Evolutionary conservation across 1,284 basidiomycete species (phyloP).

Genomic region (Paramarasmius palmivorus): DNA sequence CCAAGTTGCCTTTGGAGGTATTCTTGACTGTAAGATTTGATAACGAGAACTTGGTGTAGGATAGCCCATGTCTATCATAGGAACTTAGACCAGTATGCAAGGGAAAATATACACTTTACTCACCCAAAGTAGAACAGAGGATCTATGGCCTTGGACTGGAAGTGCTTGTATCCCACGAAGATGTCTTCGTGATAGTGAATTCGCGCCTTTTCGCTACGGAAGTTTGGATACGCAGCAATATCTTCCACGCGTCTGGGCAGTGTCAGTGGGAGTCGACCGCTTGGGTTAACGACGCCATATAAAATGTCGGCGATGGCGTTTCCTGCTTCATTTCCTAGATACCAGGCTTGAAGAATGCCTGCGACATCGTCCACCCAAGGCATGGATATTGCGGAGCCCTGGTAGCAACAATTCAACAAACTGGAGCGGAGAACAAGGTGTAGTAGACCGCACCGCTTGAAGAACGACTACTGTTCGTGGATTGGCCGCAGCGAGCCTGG

Average conservation of each 20-base stretch:
- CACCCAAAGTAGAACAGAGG: constrained; percentile 75
- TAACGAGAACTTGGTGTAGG: constrained; percentile 70
- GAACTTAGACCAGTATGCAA: constrained; percentile 2
- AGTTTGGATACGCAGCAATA: constrained; percentile 61
- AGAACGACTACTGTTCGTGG: constrained; percentile 65
- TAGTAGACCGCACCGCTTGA: constrained; percentile 58
- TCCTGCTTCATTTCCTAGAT: constrained; percentile 76
- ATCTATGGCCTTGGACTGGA: constrained; percentile 54
- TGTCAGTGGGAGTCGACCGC: constrained; percentile 69
- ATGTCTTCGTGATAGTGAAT: constrained; percentile 67
- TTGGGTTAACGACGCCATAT: constrained; percentile 73
- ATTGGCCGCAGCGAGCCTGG: constrained; percentile 58
- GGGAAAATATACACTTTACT: constrained; percentile 13
- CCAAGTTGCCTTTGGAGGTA: constrained; percentile 26
- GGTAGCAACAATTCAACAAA: not conserved
- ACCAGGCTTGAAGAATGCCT: constrained; percentile 66
- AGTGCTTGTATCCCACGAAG: constrained; percentile 75
- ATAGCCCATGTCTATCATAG: constrained; percentile 58
- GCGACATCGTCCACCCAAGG: constrained; percentile 57
- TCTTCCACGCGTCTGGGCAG: constrained; percentile 66
- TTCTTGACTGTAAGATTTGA: constrained; percentile 41
- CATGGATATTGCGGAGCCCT: constrained; percentile 71
- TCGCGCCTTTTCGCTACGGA: constrained; percentile 62
- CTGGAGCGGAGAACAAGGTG: not conserved
- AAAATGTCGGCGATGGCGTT: constrained; percentile 75